Evolutionary conservation across 352 stramenopile genomes (phyloP), one percentile per base, ranked within the genome.

Genomic region (Pythium chondricola): DNA sequence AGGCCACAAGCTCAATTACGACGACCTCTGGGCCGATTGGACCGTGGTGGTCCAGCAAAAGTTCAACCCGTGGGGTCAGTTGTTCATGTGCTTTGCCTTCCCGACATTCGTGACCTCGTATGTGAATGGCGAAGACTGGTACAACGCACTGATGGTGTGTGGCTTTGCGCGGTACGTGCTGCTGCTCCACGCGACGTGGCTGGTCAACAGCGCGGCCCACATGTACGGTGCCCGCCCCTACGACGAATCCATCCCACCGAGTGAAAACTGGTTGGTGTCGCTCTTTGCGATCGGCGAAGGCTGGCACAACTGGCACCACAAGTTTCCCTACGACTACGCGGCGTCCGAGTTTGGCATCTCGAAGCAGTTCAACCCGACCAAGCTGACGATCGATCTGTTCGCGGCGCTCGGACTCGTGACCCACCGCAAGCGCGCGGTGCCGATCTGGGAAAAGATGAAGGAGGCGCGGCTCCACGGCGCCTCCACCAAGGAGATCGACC

Each of bases 221-320:
- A 94, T 98, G 60, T 98, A 95, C 56, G 97, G 97, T 53, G 95
- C 98, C 67, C 93, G 97, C 59, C 91, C 93, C 2, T 99, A 99
- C 67, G 95, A 98, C 69, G 74, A 96, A 39, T 49, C 85, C 35
- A 97, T 88, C 9, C 96, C 95, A 51, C 96, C 96, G 9, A 41
- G 11, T 2, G 54, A 99, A 69, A 99, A 99, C 73, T 96, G 93
- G 40, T 90, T 98, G 52, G 95, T 98, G 11, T 96, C 92, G 9
- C 67, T 97, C 47, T 92, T 93, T 47, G 88, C 95, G 32, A 88
- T 99, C n/a, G 97, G 97, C 25, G 95, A 99, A 66, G 95, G 95
- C 67, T 98, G 95, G 93, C 95, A 99, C 80, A 98, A 98, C 81
- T 99, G 95, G 95, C 97, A 99, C 73, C 97, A 99, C 90, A 98